Conservation (phyloP, 768 basidiomycete species). For the Hygrocybe coccinea region DNA sequence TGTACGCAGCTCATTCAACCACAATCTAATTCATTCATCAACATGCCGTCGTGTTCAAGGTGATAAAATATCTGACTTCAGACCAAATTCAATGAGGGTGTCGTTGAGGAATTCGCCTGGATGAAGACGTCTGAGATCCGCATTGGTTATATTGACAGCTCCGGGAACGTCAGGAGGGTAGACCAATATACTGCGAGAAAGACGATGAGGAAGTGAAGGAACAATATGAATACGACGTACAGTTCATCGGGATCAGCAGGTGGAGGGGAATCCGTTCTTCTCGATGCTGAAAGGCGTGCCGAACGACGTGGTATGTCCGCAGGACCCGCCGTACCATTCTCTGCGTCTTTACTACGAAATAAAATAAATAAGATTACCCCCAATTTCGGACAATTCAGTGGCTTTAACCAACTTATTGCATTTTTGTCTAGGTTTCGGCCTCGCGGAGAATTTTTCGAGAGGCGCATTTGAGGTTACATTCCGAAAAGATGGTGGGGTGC, state of each 20-base stretch:
- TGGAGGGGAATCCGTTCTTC: conserved; percentile 21
- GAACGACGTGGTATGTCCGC: conserved; percentile 30
- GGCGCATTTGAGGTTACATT: not conserved
- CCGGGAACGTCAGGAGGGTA: conserved; percentile 69
- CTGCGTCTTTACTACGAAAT: conserved; percentile 4
- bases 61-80: conserved; percentile 58
- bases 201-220: conserved; percentile 1
- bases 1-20: conserved; percentile 56
- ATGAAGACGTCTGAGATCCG: conserved; percentile 68
- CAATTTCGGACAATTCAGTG: not conserved
- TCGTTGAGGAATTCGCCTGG: conserved; percentile 91
- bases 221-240: conserved; percentile 34
- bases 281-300: conserved; percentile 29
- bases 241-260: conserved; percentile 56
- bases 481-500: not conserved
- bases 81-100: conserved; percentile 91
- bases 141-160: conserved; percentile 75
- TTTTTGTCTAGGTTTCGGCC: not conserved
- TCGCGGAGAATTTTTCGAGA: not conserved
- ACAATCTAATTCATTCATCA: conserved; percentile 45
- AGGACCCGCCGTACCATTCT: conserved; percentile 4
- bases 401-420: not conserved
- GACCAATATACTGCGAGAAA: conserved; percentile 56
- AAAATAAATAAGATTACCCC: not conserved
- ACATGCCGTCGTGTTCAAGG: conserved; percentile 5